A percentile compares a stretch with the other conserved stretches of the same genome.
These are phyloP conservation scores for Claviceps sp. DNA, from an alignment of 2,329 filamentous ascomycete species.

Conservation along the genomic window DNA sequence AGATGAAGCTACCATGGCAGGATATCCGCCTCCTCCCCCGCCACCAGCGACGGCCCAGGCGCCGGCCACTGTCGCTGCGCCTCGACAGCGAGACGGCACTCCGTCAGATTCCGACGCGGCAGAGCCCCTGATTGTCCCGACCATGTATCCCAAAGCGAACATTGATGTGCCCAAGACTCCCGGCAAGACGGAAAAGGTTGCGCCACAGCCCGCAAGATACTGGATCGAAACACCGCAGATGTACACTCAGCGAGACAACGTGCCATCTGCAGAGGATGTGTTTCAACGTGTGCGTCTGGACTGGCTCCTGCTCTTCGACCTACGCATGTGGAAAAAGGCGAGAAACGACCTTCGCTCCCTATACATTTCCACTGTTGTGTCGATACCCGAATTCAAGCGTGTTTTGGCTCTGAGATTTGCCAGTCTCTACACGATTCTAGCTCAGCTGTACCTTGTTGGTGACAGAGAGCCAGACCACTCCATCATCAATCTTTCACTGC, in stretches of 20 bases:
- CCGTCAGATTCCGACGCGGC: conserved; percentile 58
- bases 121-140: conserved; percentile 50
- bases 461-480: conserved; percentile 95
- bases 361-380: conserved; percentile 92
- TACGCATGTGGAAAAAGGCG: conserved; percentile 93
- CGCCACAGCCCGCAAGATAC: conserved; percentile 59
- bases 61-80: conserved; percentile 27
- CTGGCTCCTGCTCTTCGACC: conserved; percentile 86
- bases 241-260: conserved; percentile 48
- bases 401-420: conserved; percentile 88
- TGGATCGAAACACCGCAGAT: conserved; percentile 72
- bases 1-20: conserved; percentile 64
- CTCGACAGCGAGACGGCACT: conserved; percentile 47
- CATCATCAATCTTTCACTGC: conserved; percentile 92
- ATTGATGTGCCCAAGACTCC: conserved; percentile 75
- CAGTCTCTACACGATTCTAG: conserved; percentile 82
- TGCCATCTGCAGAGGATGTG: conserved; percentile 70
- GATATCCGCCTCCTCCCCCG: conserved; percentile 52
- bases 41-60: conserved; percentile 51
- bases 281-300: conserved; percentile 83
- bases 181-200: conserved; percentile 32
- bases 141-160: conserved; percentile 49
- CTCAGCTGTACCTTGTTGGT: conserved; percentile 88
- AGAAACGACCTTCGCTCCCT: conserved; percentile 81
- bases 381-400: conserved; percentile 90